Base-by-base conservation (phyloP, 129 eudicot species). In the Helichrysum umbraculigerum region DNA sequence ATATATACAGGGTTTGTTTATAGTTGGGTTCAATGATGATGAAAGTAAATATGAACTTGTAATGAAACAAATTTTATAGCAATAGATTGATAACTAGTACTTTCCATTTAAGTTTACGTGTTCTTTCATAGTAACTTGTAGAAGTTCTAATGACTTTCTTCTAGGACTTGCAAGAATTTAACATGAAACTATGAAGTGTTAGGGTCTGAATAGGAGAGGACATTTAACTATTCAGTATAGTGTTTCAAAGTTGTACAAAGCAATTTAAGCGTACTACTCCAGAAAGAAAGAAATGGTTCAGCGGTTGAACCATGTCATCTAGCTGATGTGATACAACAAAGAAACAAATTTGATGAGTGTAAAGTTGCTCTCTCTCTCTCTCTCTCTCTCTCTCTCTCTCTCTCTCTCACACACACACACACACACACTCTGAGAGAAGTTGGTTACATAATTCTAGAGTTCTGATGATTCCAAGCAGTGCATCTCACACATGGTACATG, bases 41-140 rank as follows among this genome's bases (percentile, higher is more conserved):
- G 54, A n/a, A 21, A 61, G 66, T 30, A 61, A 10, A 61, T 61
- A 25, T 61, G 16, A 61, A 61, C 66, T 61, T 25, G 66, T 21
- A 25, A 61, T 21, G 16, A 25, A 30, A 61, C 66, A 4, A 14
- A 47, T 47, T 47, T 3, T 12, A 47, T 12, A 11, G 54, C n/a
- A 47, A 47, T 47, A 47, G 14, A 47, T 47, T 47, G 1, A 47
- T 47, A 47, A 11, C 54, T 47, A 47, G 17, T 47, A 60, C 29
- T 15, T 60, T 60, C 34, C 66, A 60, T 22, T 17, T 21, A 22
- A 21, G 25, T 60, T 25, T 60, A 5, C 7, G 6, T 25, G 16
- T 21, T 22, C 34, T 60, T 25, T 22, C 66, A 60, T 20, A 22
- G 7, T 22, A 29, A 5, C 14, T 60, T 60, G 66, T 29, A 61